Evolutionary conservation across 2,329 filamentous ascomycete genomes (phyloP), one percentile per base, ranked within the genome.

Genomic region (Incumbomyces lentus): DNA sequence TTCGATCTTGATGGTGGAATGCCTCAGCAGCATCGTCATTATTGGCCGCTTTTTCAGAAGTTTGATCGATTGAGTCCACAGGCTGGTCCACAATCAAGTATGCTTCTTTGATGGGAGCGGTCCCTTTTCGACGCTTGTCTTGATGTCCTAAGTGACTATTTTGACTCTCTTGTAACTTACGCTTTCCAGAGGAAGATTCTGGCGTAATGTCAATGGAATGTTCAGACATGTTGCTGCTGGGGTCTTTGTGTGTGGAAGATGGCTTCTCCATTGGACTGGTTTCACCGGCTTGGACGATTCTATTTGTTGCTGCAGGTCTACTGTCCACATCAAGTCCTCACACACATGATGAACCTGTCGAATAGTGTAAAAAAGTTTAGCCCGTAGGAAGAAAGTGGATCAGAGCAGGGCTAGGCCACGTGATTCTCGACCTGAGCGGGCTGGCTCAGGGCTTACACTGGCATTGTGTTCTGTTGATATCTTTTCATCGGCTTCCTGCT

Each of bases 51-150:
- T 57, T 59, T 43, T 65, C 64, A 50, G 53, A 45, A 44, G 48
- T 33, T 53, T 60, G 13, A 49, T 51, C 16, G 47, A 47, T 22
- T 54, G 50, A 33, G 65, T 50, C 43, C 38, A 49, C 39, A 8
- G 38, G 18, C 39, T 39, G 32, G 16, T 32, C 36, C 17, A 57
- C 53, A 22, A 62, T 51, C 1, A 66, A 73, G 64, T 66, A 86
- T 78, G 88, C 84, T 60, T 76, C 71, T 64, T 87, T 88, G 63
- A 89, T 77, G 7, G 79, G 77, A 16, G 84, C 83, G 44, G 82
- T 68, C 19, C 82, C 82, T 58, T 72, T 79, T 48, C 59, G 57
- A 29, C 66, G 60, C 50, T 66, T 63, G 36, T 57, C 50, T 31
- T 54, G 56, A 47, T 62, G 56, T 14, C 51, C 54, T 42, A 62